Percentiles rank a stretch among this genome's conserved stretches.
phyloP scores from a whole-genome alignment of 495 filamentous ascomycete genomes.

The Durotheca rogersii region DNA sequence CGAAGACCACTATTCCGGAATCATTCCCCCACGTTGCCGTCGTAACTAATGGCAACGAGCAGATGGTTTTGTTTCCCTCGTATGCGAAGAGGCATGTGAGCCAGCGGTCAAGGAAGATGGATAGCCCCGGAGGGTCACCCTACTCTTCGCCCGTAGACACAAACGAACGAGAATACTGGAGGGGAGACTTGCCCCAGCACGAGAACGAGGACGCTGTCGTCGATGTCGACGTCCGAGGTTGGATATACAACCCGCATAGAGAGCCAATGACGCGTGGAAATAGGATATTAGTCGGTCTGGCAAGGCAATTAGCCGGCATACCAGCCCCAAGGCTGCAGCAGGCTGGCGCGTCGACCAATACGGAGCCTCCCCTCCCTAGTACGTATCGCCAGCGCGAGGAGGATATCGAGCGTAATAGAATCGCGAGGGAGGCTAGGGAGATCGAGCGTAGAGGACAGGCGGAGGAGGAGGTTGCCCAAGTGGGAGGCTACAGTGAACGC shows the following conservation, averaged over 20 bases:
- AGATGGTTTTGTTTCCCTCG: slow-evolving; percentile 92
- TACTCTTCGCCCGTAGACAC: slow-evolving; percentile 23
- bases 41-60: slow-evolving; percentile 75
- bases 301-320: slow-evolving; percentile 80
- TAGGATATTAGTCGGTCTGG: slow-evolving; percentile 78
- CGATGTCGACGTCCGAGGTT: slow-evolving; percentile 91
- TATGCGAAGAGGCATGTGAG: slow-evolving; percentile 75
- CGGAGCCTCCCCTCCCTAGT: slow-evolving; percentile 14
- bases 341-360: slow-evolving; percentile 15
- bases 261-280: slow-evolving; percentile 89
- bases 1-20: slow-evolving; percentile 61
- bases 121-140: slow-evolving; percentile 19
- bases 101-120: slow-evolving; percentile 24
- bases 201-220: slow-evolving; percentile 81
- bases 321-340: slow-evolving; percentile 56
- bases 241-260: slow-evolving; percentile 83
- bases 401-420: slow-evolving; percentile 57
- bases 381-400: slow-evolving; percentile 45
- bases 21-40: slow-evolving; percentile 81
- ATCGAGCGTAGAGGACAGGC: slow-evolving; percentile 69
- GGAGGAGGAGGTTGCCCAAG: slow-evolving; percentile 68
- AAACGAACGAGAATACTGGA: slow-evolving; percentile 66
- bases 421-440: slow-evolving; percentile 68
- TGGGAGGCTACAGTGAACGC: slow-evolving; percentile 55
- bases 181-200: slow-evolving; percentile 64